Evolutionary conservation across 352 stramenopile genomes (phyloP), one percentile per base, ranked within the genome.

Genomic region (Phytopythium helicoides): DNA sequence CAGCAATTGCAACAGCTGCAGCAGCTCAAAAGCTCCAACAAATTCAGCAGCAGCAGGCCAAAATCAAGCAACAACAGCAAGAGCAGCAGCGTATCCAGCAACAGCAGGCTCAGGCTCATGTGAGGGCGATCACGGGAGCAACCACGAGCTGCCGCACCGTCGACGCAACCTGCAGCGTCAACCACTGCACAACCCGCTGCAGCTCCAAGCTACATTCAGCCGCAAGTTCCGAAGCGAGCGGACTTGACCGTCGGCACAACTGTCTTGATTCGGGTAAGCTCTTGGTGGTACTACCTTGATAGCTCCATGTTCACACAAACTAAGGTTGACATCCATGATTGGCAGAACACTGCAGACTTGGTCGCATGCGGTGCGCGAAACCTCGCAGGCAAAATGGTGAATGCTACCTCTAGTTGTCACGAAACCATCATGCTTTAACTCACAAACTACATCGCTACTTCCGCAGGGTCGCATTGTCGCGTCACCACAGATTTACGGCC

Each of bases 311-410:
- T 11, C 16, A 28, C 45, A 28, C 2, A 51, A 28, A 7, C 1
- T n/a, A 8, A 15, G 19, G 16, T 45, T 16, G 14, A 21, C 23
- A 6, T n/a, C 37, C 36, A 28, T 16, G 2, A 21, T 19, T 28
- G 52, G 31, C 44, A 92, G 81, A 79, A 80, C 64, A 89, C 81
- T 16, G 67, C 76, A 0, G 81, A 92, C 52, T 62, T 92, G 14
- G 67, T 92, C 19, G 78, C 81, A 0, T 92, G 79, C 55, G 81
- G 81, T 42, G 79, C 76, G n/a, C 72, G 76, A 3, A 87, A 89
- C 55, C 60, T 92, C 33, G 79, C 81, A 1, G 76, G 79, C 16
- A 91, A 91, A 41, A 83, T 67, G 65, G 70, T 80, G 58, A 26
- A 18, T 40, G 6, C 16, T 25, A 25, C 25, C 16, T 26, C 19